These are phyloP conservation scores for Cladosporium sp. DNA, from an alignment of 2,329 filamentous ascomycete genomes.

Conservation along the genomic window DNA sequence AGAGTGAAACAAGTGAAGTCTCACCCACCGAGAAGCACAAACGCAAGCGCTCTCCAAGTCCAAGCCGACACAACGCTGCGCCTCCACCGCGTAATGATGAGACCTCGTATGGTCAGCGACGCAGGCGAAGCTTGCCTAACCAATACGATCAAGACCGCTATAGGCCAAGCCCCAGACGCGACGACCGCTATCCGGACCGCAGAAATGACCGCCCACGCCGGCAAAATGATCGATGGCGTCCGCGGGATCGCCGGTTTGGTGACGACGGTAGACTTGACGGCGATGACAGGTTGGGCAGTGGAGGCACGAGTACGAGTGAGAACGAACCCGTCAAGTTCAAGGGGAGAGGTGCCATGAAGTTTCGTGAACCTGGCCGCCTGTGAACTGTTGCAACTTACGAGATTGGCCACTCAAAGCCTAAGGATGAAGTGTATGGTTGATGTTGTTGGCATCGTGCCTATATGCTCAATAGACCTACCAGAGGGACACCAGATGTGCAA, in stretches of 20 bases:
- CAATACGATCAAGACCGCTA: conserved; percentile 31
- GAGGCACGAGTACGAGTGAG: conserved; percentile 14
- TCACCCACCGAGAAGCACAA: conserved; percentile 30
- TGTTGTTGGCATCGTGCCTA: too few relatives aligned
- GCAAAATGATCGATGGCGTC: conserved; percentile 24
- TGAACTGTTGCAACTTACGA: conserved; percentile 8
- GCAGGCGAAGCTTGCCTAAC: conserved; percentile 35
- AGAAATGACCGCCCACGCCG: conserved; percentile 15
- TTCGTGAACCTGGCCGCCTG: conserved; percentile 26
- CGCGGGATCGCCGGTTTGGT: conserved; percentile 35
- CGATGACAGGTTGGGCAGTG: conserved; percentile 1
- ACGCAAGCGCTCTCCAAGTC: conserved; percentile 32
- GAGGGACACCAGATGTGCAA: too few relatives aligned
- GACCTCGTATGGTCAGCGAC: conserved; percentile 20
- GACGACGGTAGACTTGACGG: conserved; percentile 39
- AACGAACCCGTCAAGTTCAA: conserved; percentile 36
- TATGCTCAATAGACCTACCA: too few relatives aligned
- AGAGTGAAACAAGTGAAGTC: conserved; percentile 16
- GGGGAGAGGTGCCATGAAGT: conserved; percentile 38
- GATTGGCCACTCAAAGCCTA: background rate
- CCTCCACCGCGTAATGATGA: conserved; percentile 6
- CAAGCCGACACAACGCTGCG: conserved; percentile 25
- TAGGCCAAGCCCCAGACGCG: conserved; percentile 26
- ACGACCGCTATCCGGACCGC: conserved; percentile 18
- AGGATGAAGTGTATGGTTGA: too few relatives aligned